Evolutionary conservation across 192 early-diverging fungal species (phyloP), one percentile per base, ranked within the genome.

Genomic region (Paraglomus occultum): DNA sequence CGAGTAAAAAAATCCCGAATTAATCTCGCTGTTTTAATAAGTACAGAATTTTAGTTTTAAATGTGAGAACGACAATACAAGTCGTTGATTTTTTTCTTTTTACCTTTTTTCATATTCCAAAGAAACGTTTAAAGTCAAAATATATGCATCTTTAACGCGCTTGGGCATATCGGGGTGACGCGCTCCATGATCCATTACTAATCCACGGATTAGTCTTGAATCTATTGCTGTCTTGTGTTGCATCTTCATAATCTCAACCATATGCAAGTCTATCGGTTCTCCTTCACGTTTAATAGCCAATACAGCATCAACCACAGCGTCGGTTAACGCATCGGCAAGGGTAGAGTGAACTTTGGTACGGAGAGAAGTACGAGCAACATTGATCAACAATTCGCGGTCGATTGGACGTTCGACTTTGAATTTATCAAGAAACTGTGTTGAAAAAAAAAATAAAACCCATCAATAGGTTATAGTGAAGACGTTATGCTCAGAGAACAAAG

Each of bases 181-280:
- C 18, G 96, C 96, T 46, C 97, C 97, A 76, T 99, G 97, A 84
- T 99, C 97, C 81, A 99, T 79, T 20, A 99, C 97, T 49, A 99
- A 81, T 47, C 97, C 97, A 65, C 91, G 89, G 55, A 99, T 87
- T 23, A 99, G 83, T 39, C 90, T 81, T 49, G 95, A 93, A 77
- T 99, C 97, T n/a, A 91, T 95, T n/a, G 95, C 95, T 45, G 88
- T 93, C 80, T 93, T 93, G 85, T 98, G 96, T 89, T 91, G 88
- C 97, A 99, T 97, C 85, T 96, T 96, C 96, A 99, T 99, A 70
- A 97, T 93, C 82, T 99, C 97, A 9, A 99, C 94, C 97, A 99
- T 99, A 74, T 97, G 94, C 66, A 99, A 83, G 78, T 99, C 97
- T 74, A 98, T 97, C 8, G 95, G 95, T 60, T 91, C 75, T 18